Conservation (phyloP, 108 stramenopile species). For the Mediolabrus comicus region DNA sequence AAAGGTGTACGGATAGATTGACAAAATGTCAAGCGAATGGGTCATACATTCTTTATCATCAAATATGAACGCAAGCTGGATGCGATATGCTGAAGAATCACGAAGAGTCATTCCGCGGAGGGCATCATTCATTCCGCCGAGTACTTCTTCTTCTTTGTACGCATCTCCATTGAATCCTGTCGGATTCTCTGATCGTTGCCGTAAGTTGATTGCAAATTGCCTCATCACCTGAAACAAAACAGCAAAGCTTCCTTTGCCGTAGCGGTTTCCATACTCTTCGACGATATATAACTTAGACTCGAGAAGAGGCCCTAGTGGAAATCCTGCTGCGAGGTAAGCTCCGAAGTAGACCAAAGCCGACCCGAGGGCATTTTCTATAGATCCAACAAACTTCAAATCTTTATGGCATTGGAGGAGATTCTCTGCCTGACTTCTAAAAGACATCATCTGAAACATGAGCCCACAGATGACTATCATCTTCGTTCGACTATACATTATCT, state of each 20-base stretch:
- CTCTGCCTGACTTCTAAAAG: conserved; percentile 13
- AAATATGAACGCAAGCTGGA: conserved; percentile 1
- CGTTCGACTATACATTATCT: conserved; percentile 6
- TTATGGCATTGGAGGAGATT: conserved; percentile 3
- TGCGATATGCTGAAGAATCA: background rate
- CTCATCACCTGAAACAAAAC: background rate
- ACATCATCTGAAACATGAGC: conserved; percentile 1
- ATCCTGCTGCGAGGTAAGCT: conserved; percentile 3
- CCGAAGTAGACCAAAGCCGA: background rate
- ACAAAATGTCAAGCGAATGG: background rate
- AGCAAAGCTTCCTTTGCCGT: background rate
- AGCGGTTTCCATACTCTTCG: conserved; percentile 12
- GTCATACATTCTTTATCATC: background rate
- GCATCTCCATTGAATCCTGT: background rate
- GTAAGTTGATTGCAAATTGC: conserved; percentile 1
- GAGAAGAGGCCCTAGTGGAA: conserved; percentile 18
- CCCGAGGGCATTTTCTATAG: conserved; percentile 16
- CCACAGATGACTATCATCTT: background rate
- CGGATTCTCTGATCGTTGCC: background rate
- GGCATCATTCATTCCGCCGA: background rate
- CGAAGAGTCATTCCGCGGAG: background rate
- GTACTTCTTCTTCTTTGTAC: background rate
- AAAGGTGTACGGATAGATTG: background rate
- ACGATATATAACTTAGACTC: conserved; percentile 25
- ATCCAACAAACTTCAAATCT: conserved; percentile 2